Evolutionary conservation across 768 basidiomycete genomes (phyloP).

Genomic region (Amanita jacksonii): DNA sequence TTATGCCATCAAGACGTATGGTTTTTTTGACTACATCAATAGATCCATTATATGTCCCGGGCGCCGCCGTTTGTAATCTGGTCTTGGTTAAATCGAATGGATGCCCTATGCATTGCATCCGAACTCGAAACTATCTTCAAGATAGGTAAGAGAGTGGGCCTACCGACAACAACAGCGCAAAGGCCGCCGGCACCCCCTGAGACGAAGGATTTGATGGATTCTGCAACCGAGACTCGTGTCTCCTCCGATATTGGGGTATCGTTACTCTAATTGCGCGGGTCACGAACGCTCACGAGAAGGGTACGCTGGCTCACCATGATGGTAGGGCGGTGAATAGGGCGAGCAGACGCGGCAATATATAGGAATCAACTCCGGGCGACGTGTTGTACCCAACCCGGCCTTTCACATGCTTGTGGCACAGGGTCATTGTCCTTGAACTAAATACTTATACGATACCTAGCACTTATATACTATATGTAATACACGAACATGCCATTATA

Average conservation of each 20-base stretch:
- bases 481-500: conserved; percentile 6
- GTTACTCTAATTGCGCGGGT: conserved; percentile 17
- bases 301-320: not conserved
- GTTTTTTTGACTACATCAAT: conserved; percentile 90
- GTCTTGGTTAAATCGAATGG: conserved; percentile 97
- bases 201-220: conserved; percentile 74
- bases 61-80: conserved; percentile 85
- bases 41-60: conserved; percentile 85
- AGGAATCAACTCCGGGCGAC: too few relatives aligned
- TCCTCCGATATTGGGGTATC: conserved; percentile 28
- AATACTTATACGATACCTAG: not conserved
- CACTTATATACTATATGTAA: not conserved
- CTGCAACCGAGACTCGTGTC: conserved; percentile 30
- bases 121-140: not conserved
- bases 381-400: too few relatives aligned
- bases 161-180: conserved; percentile 83
- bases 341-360: too few relatives aligned
- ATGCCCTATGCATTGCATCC: conserved; percentile 61
- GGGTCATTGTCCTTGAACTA: not conserved
- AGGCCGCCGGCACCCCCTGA: conserved; percentile 91
- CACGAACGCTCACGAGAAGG: not conserved
- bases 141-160: conserved; percentile 21
- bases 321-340: too few relatives aligned
- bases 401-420: conserved; percentile 1
- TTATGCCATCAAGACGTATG: conserved; percentile 81